These are phyloP conservation scores for Salix koriyanagi DNA, from an alignment of 345 rosid species.

Conservation along the genomic window DNA sequence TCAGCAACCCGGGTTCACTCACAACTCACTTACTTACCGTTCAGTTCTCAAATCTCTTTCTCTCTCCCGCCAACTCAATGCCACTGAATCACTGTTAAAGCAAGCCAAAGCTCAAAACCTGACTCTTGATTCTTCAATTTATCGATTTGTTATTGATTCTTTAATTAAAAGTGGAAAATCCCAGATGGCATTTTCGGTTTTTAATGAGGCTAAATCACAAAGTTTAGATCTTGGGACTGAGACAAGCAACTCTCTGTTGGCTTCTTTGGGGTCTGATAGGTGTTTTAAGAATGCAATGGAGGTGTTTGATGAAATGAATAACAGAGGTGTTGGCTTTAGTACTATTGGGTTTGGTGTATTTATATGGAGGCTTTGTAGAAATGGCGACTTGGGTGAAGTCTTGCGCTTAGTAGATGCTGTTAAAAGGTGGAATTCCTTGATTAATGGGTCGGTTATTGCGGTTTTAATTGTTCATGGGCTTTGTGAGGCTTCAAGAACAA, in stretches of 20 bases:
- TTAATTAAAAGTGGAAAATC: slow-evolving; percentile 41
- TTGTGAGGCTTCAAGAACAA: slow-evolving; percentile 55
- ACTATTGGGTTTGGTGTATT: slow-evolving; percentile 73
- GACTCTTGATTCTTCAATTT: slow-evolving; percentile 50
- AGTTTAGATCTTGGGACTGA: slow-evolving; percentile 39
- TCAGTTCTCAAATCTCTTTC: slow-evolving; percentile 71
- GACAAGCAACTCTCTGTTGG: slow-evolving; percentile 66
- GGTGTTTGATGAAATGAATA: slow-evolving; percentile 62
- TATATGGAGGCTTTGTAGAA: slow-evolving; percentile 50
- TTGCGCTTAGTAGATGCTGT: slow-evolving; percentile 52
- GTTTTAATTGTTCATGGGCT: slow-evolving; percentile 67
- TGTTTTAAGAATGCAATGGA: slow-evolving; percentile 40
- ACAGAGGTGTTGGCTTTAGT: slow-evolving; percentile 38
- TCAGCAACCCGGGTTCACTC: slow-evolving; percentile 74
- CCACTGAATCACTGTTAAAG: slow-evolving; percentile 53
- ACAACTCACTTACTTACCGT: slow-evolving; percentile 58
- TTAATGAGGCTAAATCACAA: slow-evolving; percentile 36
- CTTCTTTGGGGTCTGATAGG: slow-evolving; percentile 56
- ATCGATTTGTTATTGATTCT: slow-evolving; percentile 40
- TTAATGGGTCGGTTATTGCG: slow-evolving; percentile 72
- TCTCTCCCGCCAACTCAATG: slow-evolving; percentile 52
- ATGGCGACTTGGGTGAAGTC: slow-evolving; percentile 32
- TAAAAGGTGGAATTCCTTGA: slow-evolving; percentile 22
- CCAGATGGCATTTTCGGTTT: slow-evolving; percentile 58
- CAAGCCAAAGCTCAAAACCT: slow-evolving; percentile 48